These are phyloP conservation scores for Raphidocelis subcapitata DNA, from an alignment of 139 green algal genomes.

Conservation along the genomic window DNA sequence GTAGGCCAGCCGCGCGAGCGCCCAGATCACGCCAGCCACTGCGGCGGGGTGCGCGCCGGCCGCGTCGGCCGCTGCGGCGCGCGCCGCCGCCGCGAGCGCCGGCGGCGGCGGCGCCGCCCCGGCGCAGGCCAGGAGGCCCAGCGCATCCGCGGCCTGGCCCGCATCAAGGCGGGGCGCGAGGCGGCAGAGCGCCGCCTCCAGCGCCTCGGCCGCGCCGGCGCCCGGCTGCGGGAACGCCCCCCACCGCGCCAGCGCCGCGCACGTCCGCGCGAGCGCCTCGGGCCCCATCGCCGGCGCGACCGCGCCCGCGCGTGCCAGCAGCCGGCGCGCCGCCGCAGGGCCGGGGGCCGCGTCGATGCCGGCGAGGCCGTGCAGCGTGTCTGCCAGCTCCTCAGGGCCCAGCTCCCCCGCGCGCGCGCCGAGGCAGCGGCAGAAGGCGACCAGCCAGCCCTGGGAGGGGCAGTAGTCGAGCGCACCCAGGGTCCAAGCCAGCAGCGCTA, in stretches of 20 bases:
- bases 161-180: slow-evolving; percentile 1
- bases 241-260: background rate
- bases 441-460: background rate
- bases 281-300: background rate
- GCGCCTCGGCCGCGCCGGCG: background rate
- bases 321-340: background rate
- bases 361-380: slow-evolving; percentile 4
- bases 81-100: slow-evolving; percentile 3
- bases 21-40: slow-evolving; percentile 15
- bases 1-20: slow-evolving; percentile 5
- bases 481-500: slow-evolving; percentile 18
- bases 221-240: background rate
- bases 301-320: background rate
- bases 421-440: background rate
- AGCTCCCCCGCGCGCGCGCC: background rate
- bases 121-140: slow-evolving; percentile 2
- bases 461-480: background rate
- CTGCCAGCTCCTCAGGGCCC: background rate
- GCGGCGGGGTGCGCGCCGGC: slow-evolving; percentile 1
- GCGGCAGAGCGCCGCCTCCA: background rate
- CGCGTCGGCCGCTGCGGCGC: slow-evolving; percentile 1
- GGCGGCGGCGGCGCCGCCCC: background rate
- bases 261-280: slow-evolving; percentile 6
- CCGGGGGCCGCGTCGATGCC: background rate
- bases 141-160: slow-evolving; percentile 11